Conservation (phyloP, 2,329 filamentous ascomycete species). For the Podosphaera xanthii region DNA sequence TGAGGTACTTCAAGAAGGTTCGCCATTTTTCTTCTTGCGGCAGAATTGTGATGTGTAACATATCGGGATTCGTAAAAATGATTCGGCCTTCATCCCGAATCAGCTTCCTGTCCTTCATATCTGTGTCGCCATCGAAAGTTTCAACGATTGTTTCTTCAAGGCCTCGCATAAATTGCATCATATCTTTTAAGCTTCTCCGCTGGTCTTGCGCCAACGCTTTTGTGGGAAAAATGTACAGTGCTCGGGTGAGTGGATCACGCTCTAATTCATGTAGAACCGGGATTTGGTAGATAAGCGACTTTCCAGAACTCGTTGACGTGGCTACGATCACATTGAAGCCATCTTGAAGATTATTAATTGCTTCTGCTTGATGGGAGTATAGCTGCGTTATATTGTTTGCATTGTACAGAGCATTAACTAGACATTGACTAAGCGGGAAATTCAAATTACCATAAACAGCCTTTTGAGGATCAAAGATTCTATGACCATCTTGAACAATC, state of each 20-base stretch:
- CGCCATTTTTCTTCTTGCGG: constrained; percentile 84
- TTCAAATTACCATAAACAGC: constrained; percentile 63
- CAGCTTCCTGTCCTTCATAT: constrained; percentile 50
- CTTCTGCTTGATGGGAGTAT: constrained; percentile 81
- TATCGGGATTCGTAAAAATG: constrained; percentile 95
- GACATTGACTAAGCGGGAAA: constrained; percentile 67
- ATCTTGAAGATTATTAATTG: constrained; percentile 66
- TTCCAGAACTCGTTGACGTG: constrained; percentile 89
- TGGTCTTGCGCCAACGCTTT: constrained; percentile 95
- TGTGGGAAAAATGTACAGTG: constrained; percentile 96
- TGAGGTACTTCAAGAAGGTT: constrained; percentile 66
- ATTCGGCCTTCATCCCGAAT: constrained; percentile 79
- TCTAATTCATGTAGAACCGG: constrained; percentile 78
- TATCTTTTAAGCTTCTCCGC: constrained; percentile 62
- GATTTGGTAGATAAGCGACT: constrained; percentile 93
- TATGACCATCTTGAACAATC: constrained; percentile 79
- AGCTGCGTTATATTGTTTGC: constrained; percentile 66
- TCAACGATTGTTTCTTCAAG: constrained; percentile 61
- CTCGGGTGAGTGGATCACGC: constrained; percentile 49
- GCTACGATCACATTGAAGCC: constrained; percentile 78
- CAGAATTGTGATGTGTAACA: constrained; percentile 84
- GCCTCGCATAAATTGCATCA: constrained; percentile 58
- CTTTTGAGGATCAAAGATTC: constrained; percentile 70
- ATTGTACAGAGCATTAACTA: constrained; percentile 95
- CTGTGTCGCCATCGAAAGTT: constrained; percentile 89